phyloP scores from a whole-genome alignment of 495 filamentous ascomycete species.

The Glonium stellatum region DNA sequence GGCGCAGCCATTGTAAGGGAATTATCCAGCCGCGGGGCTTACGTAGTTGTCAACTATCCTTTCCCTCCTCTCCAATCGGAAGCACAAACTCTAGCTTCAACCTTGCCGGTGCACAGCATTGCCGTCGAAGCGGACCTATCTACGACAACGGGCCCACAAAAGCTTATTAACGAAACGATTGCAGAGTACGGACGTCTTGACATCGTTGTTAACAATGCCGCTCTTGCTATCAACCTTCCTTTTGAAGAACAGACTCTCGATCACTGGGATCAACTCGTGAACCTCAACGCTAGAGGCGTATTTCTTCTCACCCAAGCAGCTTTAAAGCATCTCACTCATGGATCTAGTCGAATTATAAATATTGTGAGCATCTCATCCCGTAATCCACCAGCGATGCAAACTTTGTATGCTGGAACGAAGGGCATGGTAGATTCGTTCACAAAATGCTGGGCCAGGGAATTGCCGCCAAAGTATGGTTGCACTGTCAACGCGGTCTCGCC shows the following conservation, averaged over 20 bases:
- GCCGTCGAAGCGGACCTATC: slow-evolving; percentile 45
- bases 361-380: slow-evolving; percentile 24
- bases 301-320: slow-evolving; percentile 37
- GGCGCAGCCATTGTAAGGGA: slow-evolving; percentile 14
- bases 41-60: slow-evolving; percentile 14
- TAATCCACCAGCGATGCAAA: slow-evolving; percentile 23
- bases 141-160: slow-evolving; percentile 44
- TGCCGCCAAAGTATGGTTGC: slow-evolving; percentile 32
- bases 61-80: slow-evolving; percentile 4
- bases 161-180: slow-evolving; percentile 42
- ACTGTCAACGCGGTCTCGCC: slow-evolving; percentile 31
- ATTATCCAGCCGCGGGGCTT: slow-evolving; percentile 7
- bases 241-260: slow-evolving; percentile 38
- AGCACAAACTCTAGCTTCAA: slow-evolving; percentile 2
- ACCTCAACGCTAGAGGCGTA: slow-evolving; percentile 37
- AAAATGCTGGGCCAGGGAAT: slow-evolving; percentile 34
- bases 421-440: slow-evolving; percentile 35
- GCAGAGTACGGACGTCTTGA: slow-evolving; percentile 48
- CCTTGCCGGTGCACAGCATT: neutral
- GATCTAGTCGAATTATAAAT: slow-evolving; percentile 30
- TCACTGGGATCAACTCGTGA: slow-evolving; percentile 37
- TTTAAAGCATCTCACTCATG: slow-evolving; percentile 31
- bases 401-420: slow-evolving; percentile 33
- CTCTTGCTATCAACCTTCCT: slow-evolving; percentile 35
- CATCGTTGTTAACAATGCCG: slow-evolving; percentile 50